Conservation (phyloP, 805 yeast species). For the Lipomyces spencermartinsiae region DNA sequence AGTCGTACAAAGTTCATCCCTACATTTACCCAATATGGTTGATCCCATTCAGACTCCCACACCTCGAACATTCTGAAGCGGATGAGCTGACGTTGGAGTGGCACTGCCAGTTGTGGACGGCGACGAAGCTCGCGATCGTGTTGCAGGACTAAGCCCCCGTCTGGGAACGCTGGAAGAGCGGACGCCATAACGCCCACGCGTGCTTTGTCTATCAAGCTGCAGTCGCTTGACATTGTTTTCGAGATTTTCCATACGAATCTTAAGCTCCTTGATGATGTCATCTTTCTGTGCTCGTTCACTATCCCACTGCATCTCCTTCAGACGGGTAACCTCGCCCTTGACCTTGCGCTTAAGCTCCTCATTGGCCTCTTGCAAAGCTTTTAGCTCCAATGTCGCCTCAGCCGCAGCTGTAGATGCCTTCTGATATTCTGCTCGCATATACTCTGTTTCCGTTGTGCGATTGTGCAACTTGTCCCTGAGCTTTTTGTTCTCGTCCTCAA, state of each 20-base stretch:
- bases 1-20: neutral
- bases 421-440: slow-evolving; percentile 50
- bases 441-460: slow-evolving; percentile 63
- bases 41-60: neutral
- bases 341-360: slow-evolving; percentile 37
- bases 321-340: slow-evolving; percentile 41
- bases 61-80: slow-evolving; percentile 7
- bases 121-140: slow-evolving; percentile 32
- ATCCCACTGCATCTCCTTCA: slow-evolving; percentile 42
- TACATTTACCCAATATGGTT: no score
- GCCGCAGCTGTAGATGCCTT: slow-evolving; percentile 44
- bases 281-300: slow-evolving; percentile 45
- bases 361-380: slow-evolving; percentile 41
- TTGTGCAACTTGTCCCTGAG: slow-evolving; percentile 55
- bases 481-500: slow-evolving; percentile 55
- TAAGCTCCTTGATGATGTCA: slow-evolving; percentile 41
- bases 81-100: slow-evolving; percentile 17
- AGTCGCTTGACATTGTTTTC: slow-evolving; percentile 44
- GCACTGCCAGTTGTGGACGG: slow-evolving; percentile 31
- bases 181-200: slow-evolving; percentile 39
- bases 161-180: slow-evolving; percentile 38
- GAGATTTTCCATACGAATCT: slow-evolving; percentile 41
- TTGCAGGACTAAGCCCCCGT: slow-evolving; percentile 36
- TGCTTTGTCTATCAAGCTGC: slow-evolving; percentile 33
- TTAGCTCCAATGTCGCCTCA: slow-evolving; percentile 44